A percentile compares a stretch with the other conserved stretches of the same genome.
phyloP scores from a whole-genome alignment of 768 basidiomycete genomes.

The Saitozyma sp. region DNA sequence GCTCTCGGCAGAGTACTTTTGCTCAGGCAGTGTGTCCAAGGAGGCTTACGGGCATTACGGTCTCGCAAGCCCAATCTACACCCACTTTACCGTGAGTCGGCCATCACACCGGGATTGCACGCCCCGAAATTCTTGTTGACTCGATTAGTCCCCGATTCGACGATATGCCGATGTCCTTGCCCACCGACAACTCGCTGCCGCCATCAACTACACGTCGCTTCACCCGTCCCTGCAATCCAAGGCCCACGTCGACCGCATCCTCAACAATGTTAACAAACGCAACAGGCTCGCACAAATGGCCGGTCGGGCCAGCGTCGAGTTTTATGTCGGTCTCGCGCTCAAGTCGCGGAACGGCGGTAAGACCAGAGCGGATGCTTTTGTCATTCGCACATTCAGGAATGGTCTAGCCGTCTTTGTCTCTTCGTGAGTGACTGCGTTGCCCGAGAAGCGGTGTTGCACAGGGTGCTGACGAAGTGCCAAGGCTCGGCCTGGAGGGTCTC shows the following conservation, averaged over 20 bases:
- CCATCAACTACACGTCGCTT: constrained; percentile 77
- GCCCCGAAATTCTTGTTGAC: background rate
- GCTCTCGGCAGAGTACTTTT: constrained; percentile 97
- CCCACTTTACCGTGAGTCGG: constrained; percentile 74
- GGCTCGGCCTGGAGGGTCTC: constrained; percentile 89
- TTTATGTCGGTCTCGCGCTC: constrained; percentile 90
- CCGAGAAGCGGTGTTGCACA: background rate
- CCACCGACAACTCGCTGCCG: constrained; percentile 88
- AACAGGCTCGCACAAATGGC: constrained; percentile 99
- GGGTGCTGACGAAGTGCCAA: constrained; percentile 46
- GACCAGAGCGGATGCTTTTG: constrained; percentile 54
- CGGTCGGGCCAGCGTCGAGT: constrained; percentile 91
- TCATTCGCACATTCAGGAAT: constrained; percentile 91
- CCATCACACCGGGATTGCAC: too few relatives aligned
- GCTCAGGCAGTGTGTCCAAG: constrained; percentile 85
- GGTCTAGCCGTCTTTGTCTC: constrained; percentile 91
- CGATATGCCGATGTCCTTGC: constrained; percentile 94
- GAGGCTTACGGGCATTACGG: constrained; percentile 97
- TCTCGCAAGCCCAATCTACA: constrained; percentile 94
- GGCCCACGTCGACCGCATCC: constrained; percentile 76
- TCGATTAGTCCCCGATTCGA: constrained; percentile 73
- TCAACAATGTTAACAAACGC: constrained; percentile 83
- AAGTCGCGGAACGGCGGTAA: constrained; percentile 56
- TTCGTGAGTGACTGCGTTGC: background rate
- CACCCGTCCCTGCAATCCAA: constrained; percentile 88